Base-by-base conservation (phyloP, 257 asterid genomes). In the Capsicum rhomboideum region DNA sequence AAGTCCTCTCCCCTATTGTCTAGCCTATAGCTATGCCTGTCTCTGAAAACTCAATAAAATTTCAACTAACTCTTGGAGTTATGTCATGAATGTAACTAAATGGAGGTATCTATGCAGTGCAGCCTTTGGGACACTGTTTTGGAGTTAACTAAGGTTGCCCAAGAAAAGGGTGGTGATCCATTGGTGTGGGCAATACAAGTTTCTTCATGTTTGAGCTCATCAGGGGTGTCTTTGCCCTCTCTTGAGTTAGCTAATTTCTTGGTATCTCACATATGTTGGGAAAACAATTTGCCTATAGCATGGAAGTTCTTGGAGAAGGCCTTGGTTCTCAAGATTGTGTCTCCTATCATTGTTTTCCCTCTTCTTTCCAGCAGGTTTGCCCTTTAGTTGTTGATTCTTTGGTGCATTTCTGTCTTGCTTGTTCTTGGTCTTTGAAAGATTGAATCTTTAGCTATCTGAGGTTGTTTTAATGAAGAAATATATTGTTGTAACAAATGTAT, bases 261-360 rank as follows among this genome's bases (percentile, higher is more conserved):
- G 83, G 97, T 94, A 29, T 92, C 98, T 68, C 91, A 93, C 91
- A 92, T 96, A 89, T 94, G 94, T 64, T 96, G 99, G 99, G 97
- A 92, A 29, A 96, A 96, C 87, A 96, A 94, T 90, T 95, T 92
- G 79, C 94, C 99, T 82, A 84, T 88, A 82, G 91, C 94, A 82
- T 96, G 99, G 99, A 96, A 96, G 87, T 92, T 93, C 86, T 84
- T 96, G 84, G 99, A 93, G 21, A 94, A 92, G 85, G 99, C 98
- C 4, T 37, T 94, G 88, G 86, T 84, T 82, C 91, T 92, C 89
- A 96, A 91, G 87, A 91, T 93, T 88, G 95, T 96, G 84, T 97
- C 97, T 40, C 91, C 99, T 67, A 85, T 90, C 21, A 91, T 93
- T 87, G 93, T 92, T 89, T 93, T 96, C 88, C 94, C 93, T 52